Conservation (phyloP, 495 filamentous ascomycete species). For the Ascodesmis nigricans region DNA sequence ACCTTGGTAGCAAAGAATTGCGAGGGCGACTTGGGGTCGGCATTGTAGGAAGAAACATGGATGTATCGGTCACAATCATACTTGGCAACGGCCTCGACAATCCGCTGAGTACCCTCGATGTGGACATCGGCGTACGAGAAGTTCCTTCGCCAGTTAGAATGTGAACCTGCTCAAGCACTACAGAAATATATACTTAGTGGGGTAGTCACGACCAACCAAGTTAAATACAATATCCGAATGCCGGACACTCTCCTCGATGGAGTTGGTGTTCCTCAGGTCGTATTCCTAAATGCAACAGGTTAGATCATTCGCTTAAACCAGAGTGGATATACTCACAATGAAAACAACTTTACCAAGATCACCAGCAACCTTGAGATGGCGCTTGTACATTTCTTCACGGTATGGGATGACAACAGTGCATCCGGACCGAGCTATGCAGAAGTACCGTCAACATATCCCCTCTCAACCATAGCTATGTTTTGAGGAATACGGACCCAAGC, state of each 20-base stretch:
- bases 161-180: not conserved
- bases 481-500: constrained; percentile 43
- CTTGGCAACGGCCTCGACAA: constrained; percentile 87
- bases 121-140: constrained; percentile 84
- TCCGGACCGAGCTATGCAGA: constrained; percentile 51
- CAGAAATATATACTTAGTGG: constrained; percentile 56
- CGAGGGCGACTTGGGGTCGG: constrained; percentile 53
- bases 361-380: constrained; percentile 83
- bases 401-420: constrained; percentile 83
- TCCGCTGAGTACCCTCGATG: constrained; percentile 82
- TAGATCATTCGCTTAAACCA: constrained; percentile 2
- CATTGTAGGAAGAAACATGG: constrained; percentile 91
- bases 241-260: constrained; percentile 86
- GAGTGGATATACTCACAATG: constrained; percentile 31
- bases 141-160: constrained; percentile 36
- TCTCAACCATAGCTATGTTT: not conserved
- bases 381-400: constrained; percentile 93
- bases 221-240: constrained; percentile 98
- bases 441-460: constrained; percentile 22
- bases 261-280: constrained; percentile 83
- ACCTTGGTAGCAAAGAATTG: constrained; percentile 85
- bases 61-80: constrained; percentile 96
- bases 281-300: constrained; percentile 41
- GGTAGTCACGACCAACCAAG: constrained; percentile 75
- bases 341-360: constrained; percentile 80